phyloP scores from a whole-genome alignment of 1,284 basidiomycete species.

The Cutaneotrichosporon cutaneum region DNA sequence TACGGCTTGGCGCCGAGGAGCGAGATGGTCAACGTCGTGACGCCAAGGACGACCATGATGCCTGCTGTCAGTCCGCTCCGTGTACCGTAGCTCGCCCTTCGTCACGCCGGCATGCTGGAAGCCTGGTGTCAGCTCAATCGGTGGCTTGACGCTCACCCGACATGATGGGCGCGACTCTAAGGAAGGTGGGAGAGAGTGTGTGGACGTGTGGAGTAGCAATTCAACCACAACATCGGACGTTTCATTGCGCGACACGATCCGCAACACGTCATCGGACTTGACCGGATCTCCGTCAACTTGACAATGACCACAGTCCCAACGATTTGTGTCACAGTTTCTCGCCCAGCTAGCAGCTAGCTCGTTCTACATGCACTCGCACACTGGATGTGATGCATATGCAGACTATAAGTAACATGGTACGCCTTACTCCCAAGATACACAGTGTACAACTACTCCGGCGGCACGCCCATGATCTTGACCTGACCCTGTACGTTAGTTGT shows the following conservation, averaged over 20 bases:
- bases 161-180: slow-evolving; percentile 6
- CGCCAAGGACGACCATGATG: slow-evolving; percentile 68
- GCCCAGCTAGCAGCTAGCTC: no score
- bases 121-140: slow-evolving; percentile 27
- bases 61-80: slow-evolving; percentile 55
- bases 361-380: background rate
- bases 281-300: background rate
- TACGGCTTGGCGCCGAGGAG: slow-evolving; percentile 83
- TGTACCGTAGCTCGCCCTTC: slow-evolving; percentile 31
- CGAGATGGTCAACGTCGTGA: slow-evolving; percentile 68
- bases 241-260: background rate
- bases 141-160: background rate
- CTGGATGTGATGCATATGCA: background rate
- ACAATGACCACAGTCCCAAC: no score
- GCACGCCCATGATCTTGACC: slow-evolving; percentile 12
- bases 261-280: background rate
- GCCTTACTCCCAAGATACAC: background rate
- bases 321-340: no score
- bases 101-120: slow-evolving; percentile 49
- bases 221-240: background rate
- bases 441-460: slow-evolving; percentile 9
- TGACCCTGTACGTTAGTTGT: slow-evolving; percentile 1
- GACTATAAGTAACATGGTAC: background rate
- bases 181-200: background rate
- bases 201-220: background rate